Conservation (phyloP, 805 yeast genomes). For the Candida nanaspora region DNA sequence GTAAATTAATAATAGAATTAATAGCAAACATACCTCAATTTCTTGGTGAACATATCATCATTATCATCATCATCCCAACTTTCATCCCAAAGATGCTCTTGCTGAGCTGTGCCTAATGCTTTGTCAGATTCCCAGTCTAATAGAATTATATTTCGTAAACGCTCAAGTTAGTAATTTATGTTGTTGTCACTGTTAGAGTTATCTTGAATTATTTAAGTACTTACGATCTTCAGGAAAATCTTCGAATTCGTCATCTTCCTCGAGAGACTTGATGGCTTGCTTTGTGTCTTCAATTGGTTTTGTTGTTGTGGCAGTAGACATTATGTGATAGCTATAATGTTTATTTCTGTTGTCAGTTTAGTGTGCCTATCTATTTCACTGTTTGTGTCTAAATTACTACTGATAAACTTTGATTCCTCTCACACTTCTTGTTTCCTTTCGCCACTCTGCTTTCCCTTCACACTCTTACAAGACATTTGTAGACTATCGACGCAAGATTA, state of each 20-base stretch:
- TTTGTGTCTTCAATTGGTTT: not conserved
- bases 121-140: slow-evolving; percentile 62
- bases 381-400: no score
- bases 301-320: not conserved
- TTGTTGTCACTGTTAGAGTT: no score
- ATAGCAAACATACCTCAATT: slow-evolving; percentile 44
- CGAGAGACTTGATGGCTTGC: slow-evolving; percentile 57
- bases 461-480: no score
- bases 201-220: slow-evolving; percentile 17
- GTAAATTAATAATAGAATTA: not conserved
- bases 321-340: not conserved
- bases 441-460: no score
- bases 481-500: no score
- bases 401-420: no score
- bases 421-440: no score
- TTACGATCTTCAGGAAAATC: slow-evolving; percentile 83
- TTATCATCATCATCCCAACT: slow-evolving; percentile 97
- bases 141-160: not conserved
- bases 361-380: no score
- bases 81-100: slow-evolving; percentile 82
- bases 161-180: slow-evolving; percentile 8
- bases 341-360: not conserved
- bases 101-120: slow-evolving; percentile 43
- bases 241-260: slow-evolving; percentile 96
- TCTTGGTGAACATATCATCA: slow-evolving; percentile 79